phyloP scores from a whole-genome alignment of 2,329 filamentous ascomycete species.

The Diaporthe caulivora region DNA sequence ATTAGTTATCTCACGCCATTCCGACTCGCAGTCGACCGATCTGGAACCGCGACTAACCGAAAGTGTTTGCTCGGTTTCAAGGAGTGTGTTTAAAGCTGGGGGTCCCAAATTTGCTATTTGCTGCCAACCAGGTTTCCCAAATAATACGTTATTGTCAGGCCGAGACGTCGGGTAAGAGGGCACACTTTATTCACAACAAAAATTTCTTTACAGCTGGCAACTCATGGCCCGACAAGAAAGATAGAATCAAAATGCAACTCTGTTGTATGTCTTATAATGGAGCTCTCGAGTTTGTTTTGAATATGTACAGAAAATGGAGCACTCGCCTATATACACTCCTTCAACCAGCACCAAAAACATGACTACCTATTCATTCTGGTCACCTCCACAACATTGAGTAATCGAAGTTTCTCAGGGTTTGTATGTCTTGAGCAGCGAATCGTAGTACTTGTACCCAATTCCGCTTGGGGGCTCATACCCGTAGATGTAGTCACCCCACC shows the following conservation, averaged over 20 bases:
- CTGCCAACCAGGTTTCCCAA: no score
- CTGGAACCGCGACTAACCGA: neutral
- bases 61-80: neutral
- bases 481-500: conserved; percentile 64
- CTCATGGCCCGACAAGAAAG: no score
- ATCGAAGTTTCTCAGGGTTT: conserved; percentile 25
- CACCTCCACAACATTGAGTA: neutral
- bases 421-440: conserved; percentile 42
- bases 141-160: neutral
- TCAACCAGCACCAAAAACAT: neutral
- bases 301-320: conserved; percentile 19
- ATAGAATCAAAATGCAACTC: neutral
- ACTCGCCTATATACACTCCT: conserved; percentile 13
- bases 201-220: neutral
- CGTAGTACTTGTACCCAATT: conserved; percentile 52
- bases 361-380: neutral
- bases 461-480: conserved; percentile 61
- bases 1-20: neutral
- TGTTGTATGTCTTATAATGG: neutral
- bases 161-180: neutral
- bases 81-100: neutral
- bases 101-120: neutral
- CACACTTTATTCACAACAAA: neutral
- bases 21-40: no score
- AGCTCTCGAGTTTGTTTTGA: neutral